Conservation (phyloP, 2,329 filamentous ascomycete genomes). For the Atkinsonella hypoxylon region DNA sequence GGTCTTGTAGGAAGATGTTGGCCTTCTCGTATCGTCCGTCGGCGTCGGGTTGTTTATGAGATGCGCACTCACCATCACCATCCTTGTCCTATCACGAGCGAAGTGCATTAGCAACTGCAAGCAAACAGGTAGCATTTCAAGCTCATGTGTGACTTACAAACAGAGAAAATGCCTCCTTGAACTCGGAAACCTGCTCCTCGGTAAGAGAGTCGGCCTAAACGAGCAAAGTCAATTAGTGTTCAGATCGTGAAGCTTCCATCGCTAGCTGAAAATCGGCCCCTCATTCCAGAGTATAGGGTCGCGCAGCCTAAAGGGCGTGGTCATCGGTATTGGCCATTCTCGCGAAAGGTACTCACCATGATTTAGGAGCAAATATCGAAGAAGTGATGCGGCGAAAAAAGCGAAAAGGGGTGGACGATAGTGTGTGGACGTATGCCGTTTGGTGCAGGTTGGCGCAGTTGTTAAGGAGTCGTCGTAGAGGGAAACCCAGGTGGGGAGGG, state of each 20-base stretch:
- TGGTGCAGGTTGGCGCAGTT: not conserved
- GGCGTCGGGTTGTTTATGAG: too few relatives aligned
- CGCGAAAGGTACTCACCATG: slow-evolving; percentile 6
- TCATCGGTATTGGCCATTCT: not conserved
- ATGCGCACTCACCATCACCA: slow-evolving; percentile 63
- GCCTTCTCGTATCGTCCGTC: not conserved
- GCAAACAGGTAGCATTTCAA: not conserved
- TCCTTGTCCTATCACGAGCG: slow-evolving; percentile 63
- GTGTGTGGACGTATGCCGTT: not conserved
- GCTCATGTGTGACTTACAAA: slow-evolving; percentile 59
- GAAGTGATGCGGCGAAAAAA: not conserved
- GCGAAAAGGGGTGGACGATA: not conserved
- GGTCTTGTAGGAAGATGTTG: not conserved
- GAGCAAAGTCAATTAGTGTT: slow-evolving; percentile 12
- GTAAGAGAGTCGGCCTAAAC: slow-evolving; percentile 89
- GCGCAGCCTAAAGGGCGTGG: not conserved
- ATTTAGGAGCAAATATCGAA: not conserved
- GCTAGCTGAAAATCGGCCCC: slow-evolving; percentile 10
- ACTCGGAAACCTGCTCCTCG: slow-evolving; percentile 99
- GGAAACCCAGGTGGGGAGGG: not conserved
- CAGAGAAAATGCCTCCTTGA: slow-evolving; percentile 99
- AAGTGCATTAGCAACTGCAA: slow-evolving; percentile 1
- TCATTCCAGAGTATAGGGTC: slow-evolving; percentile 9
- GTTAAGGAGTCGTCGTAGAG: not conserved
- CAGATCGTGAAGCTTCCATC: not conserved